Evolutionary conservation across 208 protist species (phyloP).

Genomic region (Leishmania arabica): DNA sequence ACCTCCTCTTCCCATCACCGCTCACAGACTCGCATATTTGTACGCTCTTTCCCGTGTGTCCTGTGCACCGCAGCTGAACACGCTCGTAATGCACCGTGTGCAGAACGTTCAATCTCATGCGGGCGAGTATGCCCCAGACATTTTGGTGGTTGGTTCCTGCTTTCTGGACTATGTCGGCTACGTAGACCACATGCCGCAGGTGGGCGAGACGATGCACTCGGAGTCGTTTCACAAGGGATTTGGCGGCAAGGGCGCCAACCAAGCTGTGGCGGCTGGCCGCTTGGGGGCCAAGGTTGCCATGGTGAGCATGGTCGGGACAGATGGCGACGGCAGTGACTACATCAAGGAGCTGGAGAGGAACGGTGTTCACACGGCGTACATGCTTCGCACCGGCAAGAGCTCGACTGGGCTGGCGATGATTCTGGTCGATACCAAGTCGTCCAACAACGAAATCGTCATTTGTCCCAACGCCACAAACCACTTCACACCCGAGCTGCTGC

Average conservation of each 20-base stretch:
- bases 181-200: constrained; percentile 84
- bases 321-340: constrained; percentile 88
- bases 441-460: constrained; percentile 93
- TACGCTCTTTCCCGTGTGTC: background rate
- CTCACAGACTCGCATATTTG: background rate
- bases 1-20: background rate
- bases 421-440: constrained; percentile 83
- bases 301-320: constrained; percentile 87
- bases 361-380: constrained; percentile 76
- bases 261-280: constrained; percentile 83
- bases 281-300: constrained; percentile 86
- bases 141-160: constrained; percentile 91
- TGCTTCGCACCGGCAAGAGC: constrained; percentile 52
- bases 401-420: constrained; percentile 92
- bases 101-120: constrained; percentile 48
- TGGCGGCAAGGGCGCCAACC: constrained; percentile 95
- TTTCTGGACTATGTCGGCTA: constrained; percentile 93
- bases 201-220: constrained; percentile 94
- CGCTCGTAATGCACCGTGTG: constrained; percentile 51
- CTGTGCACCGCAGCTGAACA: background rate
- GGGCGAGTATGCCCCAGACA: constrained; percentile 42
- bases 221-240: constrained; percentile 87
- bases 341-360: constrained; percentile 78
- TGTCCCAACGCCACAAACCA: constrained; percentile 86
- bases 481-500: constrained; percentile 62